Evolutionary conservation across 768 basidiomycete species (phyloP).

Genomic region (Tephrocybe sp.): DNA sequence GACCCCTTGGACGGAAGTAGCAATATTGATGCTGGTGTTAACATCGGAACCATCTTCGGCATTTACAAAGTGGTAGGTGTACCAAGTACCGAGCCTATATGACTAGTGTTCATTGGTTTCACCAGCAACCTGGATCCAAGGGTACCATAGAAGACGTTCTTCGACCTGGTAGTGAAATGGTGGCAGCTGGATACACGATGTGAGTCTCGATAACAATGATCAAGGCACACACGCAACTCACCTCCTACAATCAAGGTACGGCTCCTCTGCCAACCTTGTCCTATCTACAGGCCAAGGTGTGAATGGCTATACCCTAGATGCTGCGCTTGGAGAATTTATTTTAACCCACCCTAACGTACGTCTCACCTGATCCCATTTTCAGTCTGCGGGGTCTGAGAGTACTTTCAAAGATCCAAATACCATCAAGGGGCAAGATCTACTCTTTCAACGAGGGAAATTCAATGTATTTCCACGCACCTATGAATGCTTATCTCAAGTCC

Average conservation of each 20-base stretch:
- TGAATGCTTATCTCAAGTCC: slow-evolving; percentile 79
- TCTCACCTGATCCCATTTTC: background rate
- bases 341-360: slow-evolving; percentile 93
- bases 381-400: slow-evolving; percentile 7
- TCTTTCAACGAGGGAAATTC: slow-evolving; percentile 99
- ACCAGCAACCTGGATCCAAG: slow-evolving; percentile 69
- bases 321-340: slow-evolving; percentile 95
- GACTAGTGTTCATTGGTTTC: background rate
- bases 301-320: slow-evolving; percentile 97
- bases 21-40: slow-evolving; percentile 98
- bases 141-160: slow-evolving; percentile 89
- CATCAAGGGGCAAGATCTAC: slow-evolving; percentile 95
- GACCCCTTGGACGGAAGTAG: slow-evolving; percentile 96
- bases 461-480: slow-evolving; percentile 87
- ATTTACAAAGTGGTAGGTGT: slow-evolving; percentile 85
- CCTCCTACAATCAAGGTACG: slow-evolving; percentile 46
- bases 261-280: slow-evolving; percentile 95
- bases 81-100: background rate
- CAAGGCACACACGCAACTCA: background rate
- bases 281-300: slow-evolving; percentile 94
- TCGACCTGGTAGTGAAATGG: slow-evolving; percentile 94
- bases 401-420: slow-evolving; percentile 77
- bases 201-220: slow-evolving; percentile 34
- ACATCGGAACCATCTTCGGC: slow-evolving; percentile 97
- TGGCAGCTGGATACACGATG: slow-evolving; percentile 98